phyloP scores from a whole-genome alignment of 2,329 filamentous ascomycete genomes.

The Aspergillus ochraceoroseus region DNA sequence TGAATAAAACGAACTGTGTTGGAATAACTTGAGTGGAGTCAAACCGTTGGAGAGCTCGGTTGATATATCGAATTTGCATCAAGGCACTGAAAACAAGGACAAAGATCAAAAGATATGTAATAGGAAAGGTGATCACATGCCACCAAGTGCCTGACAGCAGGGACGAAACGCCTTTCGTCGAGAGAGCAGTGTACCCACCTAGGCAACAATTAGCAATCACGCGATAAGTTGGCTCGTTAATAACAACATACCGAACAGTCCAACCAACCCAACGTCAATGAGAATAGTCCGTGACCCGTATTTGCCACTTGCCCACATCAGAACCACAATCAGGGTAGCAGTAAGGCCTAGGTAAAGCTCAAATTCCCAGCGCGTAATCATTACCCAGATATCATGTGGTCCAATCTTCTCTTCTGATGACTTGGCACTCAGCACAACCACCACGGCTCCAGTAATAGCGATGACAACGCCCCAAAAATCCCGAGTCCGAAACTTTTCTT shows the following conservation, averaged over 20 bases:
- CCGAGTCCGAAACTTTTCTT: slow-evolving; percentile 77
- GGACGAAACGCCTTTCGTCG: slow-evolving; percentile 93
- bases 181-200: slow-evolving; percentile 94
- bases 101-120: slow-evolving; percentile 79
- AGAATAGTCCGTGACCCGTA: slow-evolving; percentile 85
- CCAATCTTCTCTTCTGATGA: slow-evolving; percentile 85
- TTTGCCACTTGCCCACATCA: slow-evolving; percentile 76
- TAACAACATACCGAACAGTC: slow-evolving; percentile 67
- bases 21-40: slow-evolving; percentile 97
- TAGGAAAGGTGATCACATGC: slow-evolving; percentile 81
- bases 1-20: slow-evolving; percentile 95
- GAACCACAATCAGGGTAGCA: slow-evolving; percentile 61
- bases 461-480: slow-evolving; percentile 87
- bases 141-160: slow-evolving; percentile 88
- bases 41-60: slow-evolving; percentile 82
- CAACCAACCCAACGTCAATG: slow-evolving; percentile 89
- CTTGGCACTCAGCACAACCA: slow-evolving; percentile 86
- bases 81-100: slow-evolving; percentile 79
- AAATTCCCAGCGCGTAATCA: slow-evolving; percentile 84
- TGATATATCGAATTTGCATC: slow-evolving; percentile 97
- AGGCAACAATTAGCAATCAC: slow-evolving; percentile 17
- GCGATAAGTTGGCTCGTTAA: neutral
- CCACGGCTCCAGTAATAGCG: slow-evolving; percentile 80
- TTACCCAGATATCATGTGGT: slow-evolving; percentile 80
- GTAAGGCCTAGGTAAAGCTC: slow-evolving; percentile 84